Percentiles rank a stretch among this genome's conserved stretches.
Evolutionary conservation across 2,329 filamentous ascomycete genomes (phyloP).

Genomic region (Fusarium brevicatenulatum): DNA sequence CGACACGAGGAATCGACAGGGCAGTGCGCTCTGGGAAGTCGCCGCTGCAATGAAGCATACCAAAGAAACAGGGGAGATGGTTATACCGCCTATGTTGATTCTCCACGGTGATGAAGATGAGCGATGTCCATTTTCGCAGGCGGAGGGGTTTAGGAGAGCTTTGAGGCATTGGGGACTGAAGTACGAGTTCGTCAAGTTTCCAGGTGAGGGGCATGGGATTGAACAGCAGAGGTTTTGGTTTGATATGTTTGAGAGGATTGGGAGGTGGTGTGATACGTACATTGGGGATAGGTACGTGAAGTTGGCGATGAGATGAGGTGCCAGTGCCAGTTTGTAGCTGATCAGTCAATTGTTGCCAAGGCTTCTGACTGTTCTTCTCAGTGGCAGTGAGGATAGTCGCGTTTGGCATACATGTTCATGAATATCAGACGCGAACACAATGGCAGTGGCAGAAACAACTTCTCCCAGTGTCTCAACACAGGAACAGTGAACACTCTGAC

Average conservation of each 20-base stretch:
- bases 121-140: slow-evolving; percentile 28
- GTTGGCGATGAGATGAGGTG: neutral
- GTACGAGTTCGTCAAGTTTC: slow-evolving; percentile 30
- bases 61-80: neutral
- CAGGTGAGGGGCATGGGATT: slow-evolving; percentile 4
- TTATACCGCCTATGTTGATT: slow-evolving; percentile 28
- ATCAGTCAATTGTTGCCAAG: fast-evolving
- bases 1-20: slow-evolving; percentile 23
- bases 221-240: slow-evolving; percentile 24
- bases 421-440: fast-evolving
- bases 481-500: fast-evolving
- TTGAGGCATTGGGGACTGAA: slow-evolving; percentile 8
- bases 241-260: slow-evolving; percentile 31
- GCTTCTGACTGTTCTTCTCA: fast-evolving
- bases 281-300: slow-evolving; percentile 1
- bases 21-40: slow-evolving; percentile 31
- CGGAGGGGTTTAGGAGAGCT: slow-evolving; percentile 11
- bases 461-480: neutral
- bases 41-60: neutral
- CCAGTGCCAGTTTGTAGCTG: fast-evolving
- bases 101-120: slow-evolving; percentile 26
- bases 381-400: neutral
- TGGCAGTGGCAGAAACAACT: neutral
- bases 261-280: slow-evolving; percentile 16
- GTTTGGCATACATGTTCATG: neutral